A percentile compares a stretch with the other conserved stretches of the same genome.
phyloP scores from a whole-genome alignment of 1,139 yeast species.

The Pichia sp. region DNA sequence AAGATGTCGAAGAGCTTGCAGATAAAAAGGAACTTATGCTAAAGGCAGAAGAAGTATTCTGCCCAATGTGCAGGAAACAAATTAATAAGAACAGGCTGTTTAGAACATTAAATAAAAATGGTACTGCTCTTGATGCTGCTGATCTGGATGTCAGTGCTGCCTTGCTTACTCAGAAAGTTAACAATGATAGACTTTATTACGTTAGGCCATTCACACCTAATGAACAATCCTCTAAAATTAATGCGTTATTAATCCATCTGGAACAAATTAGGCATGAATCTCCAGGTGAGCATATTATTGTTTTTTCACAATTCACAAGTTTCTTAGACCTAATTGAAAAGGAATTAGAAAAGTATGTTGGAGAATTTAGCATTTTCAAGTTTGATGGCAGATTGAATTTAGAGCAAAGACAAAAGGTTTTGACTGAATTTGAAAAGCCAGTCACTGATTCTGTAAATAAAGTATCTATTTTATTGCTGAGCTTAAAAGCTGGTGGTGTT shows the following conservation, averaged over 20 bases:
- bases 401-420: conserved; percentile 57
- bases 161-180: conserved; percentile 15
- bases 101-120: conserved; percentile 26
- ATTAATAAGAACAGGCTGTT: conserved; percentile 42
- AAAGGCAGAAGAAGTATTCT: conserved; percentile 30
- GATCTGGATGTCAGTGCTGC: conserved; percentile 5
- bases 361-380: conserved; percentile 48
- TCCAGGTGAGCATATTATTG: conserved; percentile 70
- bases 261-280: conserved; percentile 45
- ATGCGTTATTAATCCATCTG: conserved; percentile 60
- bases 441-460: conserved; percentile 28
- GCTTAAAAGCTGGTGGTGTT: conserved; percentile 92
- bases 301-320: conserved; percentile 86
- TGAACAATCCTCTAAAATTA: conserved; percentile 64
- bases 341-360: conserved; percentile 44
- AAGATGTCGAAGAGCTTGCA: background rate
- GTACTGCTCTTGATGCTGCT: background rate
- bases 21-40: background rate
- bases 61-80: conserved; percentile 55
- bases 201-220: conserved; percentile 43
- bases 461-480: conserved; percentile 57
- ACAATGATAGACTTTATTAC: conserved; percentile 20
- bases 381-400: conserved; percentile 78
- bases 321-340: conserved; percentile 68
- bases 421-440: conserved; percentile 42